Percentiles rank a stretch among this genome's conserved stretches.
These are phyloP conservation scores for Triglochin maritima DNA, from an alignment of 106 monocot genomes.

Conservation along the genomic window DNA sequence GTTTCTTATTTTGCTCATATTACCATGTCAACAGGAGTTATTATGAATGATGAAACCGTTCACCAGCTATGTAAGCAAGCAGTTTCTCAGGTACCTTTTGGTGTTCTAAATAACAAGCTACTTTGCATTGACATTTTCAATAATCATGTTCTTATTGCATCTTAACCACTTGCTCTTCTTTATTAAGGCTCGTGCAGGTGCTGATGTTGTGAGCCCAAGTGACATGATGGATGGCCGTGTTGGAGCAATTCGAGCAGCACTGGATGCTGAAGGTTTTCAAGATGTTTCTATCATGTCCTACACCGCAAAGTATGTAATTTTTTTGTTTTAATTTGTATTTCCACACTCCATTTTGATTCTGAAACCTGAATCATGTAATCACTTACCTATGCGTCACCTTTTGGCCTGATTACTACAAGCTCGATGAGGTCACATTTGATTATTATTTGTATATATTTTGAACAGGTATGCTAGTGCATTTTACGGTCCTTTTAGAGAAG, in stretches of 20 bases:
- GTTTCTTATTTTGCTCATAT: no score
- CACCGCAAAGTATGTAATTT: slow-evolving; percentile 71
- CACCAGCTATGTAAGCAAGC: slow-evolving; percentile 98
- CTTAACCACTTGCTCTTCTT: neutral
- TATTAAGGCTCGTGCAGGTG: slow-evolving; percentile 78
- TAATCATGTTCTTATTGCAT: neutral
- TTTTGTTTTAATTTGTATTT: neutral
- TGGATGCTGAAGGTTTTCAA: slow-evolving; percentile 85
- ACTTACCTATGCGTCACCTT: neutral
- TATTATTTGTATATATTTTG: neutral
- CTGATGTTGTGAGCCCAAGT: slow-evolving; percentile 97
- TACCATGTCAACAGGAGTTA: slow-evolving; percentile 46
- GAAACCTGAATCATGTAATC: neutral
- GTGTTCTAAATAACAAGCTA: neutral
- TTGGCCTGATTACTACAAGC: neutral
- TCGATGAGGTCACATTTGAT: neutral
- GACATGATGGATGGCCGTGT: slow-evolving; percentile 99
- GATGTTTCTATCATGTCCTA: slow-evolving; percentile 99
- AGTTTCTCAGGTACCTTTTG: slow-evolving; percentile 65
- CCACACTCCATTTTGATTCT: neutral
- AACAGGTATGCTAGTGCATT: slow-evolving; percentile 96
- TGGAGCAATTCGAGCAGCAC: slow-evolving; percentile 65
- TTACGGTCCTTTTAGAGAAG: slow-evolving; percentile 99
- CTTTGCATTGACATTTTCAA: neutral
- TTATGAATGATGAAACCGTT: slow-evolving; percentile 99